Evolutionary conservation across 805 yeast genomes (phyloP).

Genomic region (Torulaspora quercuum): DNA sequence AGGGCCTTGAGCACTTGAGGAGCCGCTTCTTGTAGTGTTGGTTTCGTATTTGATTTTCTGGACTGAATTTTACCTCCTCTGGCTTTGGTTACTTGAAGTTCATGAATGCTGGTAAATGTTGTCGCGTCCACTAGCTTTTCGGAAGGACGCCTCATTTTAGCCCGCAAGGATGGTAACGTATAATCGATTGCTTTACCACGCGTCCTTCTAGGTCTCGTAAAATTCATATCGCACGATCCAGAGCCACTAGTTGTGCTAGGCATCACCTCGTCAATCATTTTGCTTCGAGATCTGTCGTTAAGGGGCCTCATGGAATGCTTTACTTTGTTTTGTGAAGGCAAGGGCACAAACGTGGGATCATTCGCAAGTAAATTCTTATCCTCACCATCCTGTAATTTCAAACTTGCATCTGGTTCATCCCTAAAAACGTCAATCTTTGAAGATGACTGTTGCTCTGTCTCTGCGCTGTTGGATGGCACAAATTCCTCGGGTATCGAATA

Average conservation of each 20-base stretch:
- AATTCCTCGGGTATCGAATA: constrained; percentile 36
- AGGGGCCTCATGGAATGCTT: constrained; percentile 36
- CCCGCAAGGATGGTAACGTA: constrained; percentile 61
- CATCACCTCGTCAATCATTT: constrained; percentile 41
- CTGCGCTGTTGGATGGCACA: constrained; percentile 5
- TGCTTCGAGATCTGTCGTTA: constrained; percentile 25
- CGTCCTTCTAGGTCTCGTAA: constrained; percentile 44
- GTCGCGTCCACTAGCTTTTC: constrained; percentile 62
- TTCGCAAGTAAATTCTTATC: not conserved
- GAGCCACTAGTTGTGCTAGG: constrained; percentile 32
- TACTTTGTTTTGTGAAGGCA: constrained; percentile 23
- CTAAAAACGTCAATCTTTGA: constrained; percentile 29
- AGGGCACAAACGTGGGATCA: constrained; percentile 23
- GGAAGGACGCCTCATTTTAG: constrained; percentile 65
- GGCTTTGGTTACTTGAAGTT: constrained; percentile 28
- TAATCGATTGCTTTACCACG: constrained; percentile 60
- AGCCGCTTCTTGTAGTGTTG: constrained; percentile 4
- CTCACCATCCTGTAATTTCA: constrained; percentile 1
- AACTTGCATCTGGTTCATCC: constrained; percentile 18
- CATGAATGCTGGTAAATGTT: constrained; percentile 37
- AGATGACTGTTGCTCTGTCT: constrained; percentile 16
- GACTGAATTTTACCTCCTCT: constrained; percentile 8
- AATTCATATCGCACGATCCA: constrained; percentile 19
- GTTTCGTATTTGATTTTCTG: constrained; percentile 5
- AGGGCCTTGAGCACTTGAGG: not conserved